These are phyloP conservation scores for Pyrenophora graminea DNA, from an alignment of 2,329 filamentous ascomycete species.

Conservation along the genomic window DNA sequence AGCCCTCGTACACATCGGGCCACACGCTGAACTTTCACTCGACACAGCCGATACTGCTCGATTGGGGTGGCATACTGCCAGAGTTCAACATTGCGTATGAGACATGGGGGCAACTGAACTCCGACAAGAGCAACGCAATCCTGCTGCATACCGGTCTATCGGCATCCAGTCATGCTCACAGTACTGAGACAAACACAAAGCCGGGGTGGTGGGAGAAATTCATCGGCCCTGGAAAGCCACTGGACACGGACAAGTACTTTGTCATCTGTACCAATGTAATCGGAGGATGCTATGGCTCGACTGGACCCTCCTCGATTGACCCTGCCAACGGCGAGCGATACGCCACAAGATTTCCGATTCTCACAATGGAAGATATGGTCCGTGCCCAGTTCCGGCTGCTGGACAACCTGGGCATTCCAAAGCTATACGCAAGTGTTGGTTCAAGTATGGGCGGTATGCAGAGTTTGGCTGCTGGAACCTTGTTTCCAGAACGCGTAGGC, in stretches of 20 bases:
- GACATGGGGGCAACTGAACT: conserved; percentile 83
- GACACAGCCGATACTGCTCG: conserved; percentile 74
- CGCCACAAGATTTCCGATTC: conserved; percentile 90
- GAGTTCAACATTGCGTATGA: conserved; percentile 92
- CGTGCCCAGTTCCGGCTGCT: conserved; percentile 90
- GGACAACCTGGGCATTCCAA: conserved; percentile 74
- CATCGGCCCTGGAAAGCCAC: conserved; percentile 80
- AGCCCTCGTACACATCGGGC: conserved; percentile 91
- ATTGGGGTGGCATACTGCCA: conserved; percentile 92
- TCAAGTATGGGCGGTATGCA: conserved; percentile 99
- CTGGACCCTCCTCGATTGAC: conserved; percentile 85
- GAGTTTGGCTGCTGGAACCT: conserved; percentile 80
- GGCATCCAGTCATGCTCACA: conserved; percentile 95
- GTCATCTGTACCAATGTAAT: conserved; percentile 96
- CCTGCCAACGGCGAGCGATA: conserved; percentile 87
- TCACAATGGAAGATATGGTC: conserved; percentile 98
- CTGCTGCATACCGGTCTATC: conserved; percentile 92
- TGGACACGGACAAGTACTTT: conserved; percentile 91
- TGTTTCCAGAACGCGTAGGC: conserved; percentile 81
- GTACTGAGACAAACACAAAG: conserved; percentile 81
- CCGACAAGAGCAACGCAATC: conserved; percentile 83
- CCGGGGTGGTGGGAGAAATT: conserved; percentile 99
- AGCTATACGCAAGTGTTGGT: conserved; percentile 88
- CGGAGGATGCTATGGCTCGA: conserved; percentile 94
- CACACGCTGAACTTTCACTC: conserved; percentile 79